Conservation (phyloP, 2,329 filamentous ascomycete genomes). For the Stachybotrys chartarum region DNA sequence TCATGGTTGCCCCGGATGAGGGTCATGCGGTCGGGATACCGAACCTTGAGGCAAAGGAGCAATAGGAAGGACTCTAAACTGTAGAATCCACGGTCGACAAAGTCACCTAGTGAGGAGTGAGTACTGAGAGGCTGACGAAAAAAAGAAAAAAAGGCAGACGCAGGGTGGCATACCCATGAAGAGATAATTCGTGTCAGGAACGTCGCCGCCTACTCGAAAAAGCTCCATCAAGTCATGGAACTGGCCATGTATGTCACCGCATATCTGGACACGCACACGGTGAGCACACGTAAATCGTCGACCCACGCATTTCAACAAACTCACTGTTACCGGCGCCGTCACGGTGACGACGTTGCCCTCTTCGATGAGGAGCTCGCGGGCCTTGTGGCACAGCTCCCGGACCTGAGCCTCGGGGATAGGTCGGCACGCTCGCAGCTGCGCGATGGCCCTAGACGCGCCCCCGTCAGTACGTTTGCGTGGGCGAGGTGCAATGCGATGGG, state of each 20-base stretch:
- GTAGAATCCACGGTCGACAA: slow-evolving; percentile 98
- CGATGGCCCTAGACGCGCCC: slow-evolving; percentile 64
- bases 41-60: slow-evolving; percentile 93
- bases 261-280: slow-evolving; percentile 55
- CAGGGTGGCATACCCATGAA: slow-evolving; percentile 67
- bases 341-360: slow-evolving; percentile 97
- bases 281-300: not conserved
- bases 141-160: not conserved
- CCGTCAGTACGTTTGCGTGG: slow-evolving; percentile 4
- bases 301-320: slow-evolving; percentile 12
- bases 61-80: slow-evolving; percentile 97
- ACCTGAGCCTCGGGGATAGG: slow-evolving; percentile 95
- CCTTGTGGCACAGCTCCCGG: slow-evolving; percentile 94
- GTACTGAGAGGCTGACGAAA: not conserved
- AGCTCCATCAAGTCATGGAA: slow-evolving; percentile 97
- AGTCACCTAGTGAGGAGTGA: slow-evolving; percentile 58
- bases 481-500: too few relatives aligned
- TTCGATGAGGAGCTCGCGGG: slow-evolving; percentile 90
- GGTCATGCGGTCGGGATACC: slow-evolving; percentile 95
- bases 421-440: slow-evolving; percentile 88
- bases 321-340: slow-evolving; percentile 85
- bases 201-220: slow-evolving; percentile 86
- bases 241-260: slow-evolving; percentile 93
- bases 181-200: slow-evolving; percentile 91
- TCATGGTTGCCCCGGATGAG: slow-evolving; percentile 99